A percentile compares a stretch with the other conserved stretches of the same genome.
phyloP scores from a whole-genome alignment of 2,329 filamentous ascomycete species.

The Lojkania enalia region DNA sequence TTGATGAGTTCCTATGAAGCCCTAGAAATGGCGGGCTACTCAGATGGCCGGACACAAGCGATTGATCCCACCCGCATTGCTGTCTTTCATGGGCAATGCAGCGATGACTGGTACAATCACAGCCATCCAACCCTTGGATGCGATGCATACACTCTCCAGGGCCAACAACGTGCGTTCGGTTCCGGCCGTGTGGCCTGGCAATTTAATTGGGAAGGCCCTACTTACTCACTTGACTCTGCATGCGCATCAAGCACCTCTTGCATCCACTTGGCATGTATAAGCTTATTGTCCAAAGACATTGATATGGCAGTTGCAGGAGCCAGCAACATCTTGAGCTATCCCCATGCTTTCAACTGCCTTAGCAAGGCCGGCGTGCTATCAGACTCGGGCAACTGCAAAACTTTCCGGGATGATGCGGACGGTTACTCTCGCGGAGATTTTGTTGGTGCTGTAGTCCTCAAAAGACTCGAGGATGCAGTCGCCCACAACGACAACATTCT shows the following conservation, averaged over 20 bases:
- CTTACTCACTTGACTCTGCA: conserved; percentile 18
- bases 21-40: conserved; percentile 24
- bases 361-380: conserved; percentile 20
- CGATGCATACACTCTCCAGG: conserved; percentile 35
- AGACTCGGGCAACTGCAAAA: conserved; percentile 21
- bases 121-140: not conserved
- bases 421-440: conserved; percentile 40
- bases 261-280: conserved; percentile 18
- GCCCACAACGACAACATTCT: conserved; percentile 42
- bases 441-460: conserved; percentile 31
- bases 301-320: conserved; percentile 19
- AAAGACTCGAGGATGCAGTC: conserved; percentile 35
- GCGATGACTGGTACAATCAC: conserved; percentile 28
- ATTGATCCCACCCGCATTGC: conserved; percentile 26
- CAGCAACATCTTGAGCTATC: conserved; percentile 12
- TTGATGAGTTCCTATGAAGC: conserved; percentile 26
- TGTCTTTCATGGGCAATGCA: conserved; percentile 29
- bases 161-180: conserved; percentile 54
- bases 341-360: conserved; percentile 49
- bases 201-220: conserved; percentile 26
- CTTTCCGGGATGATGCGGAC: conserved; percentile 32
- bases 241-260: conserved; percentile 18
- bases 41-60: conserved; percentile 11
- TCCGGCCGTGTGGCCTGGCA: conserved; percentile 51
- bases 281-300: not conserved